Evolutionary conservation across 805 yeast genomes (phyloP).

Genomic region (Saccharomycopsis vini): DNA sequence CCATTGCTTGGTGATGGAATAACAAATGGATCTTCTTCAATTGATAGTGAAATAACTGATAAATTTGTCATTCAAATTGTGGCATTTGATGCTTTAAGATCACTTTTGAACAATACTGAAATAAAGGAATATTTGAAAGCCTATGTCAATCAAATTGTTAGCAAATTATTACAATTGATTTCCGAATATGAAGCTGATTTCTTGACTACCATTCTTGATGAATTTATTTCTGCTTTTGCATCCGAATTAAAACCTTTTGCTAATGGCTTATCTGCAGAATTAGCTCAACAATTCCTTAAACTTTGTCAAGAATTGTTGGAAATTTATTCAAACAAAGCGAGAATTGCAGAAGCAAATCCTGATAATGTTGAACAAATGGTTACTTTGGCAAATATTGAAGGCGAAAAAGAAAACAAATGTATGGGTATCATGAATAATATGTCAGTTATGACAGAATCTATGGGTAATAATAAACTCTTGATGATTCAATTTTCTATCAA

Average conservation of each 20-base stretch:
- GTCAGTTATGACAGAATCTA: slow-evolving; percentile 62
- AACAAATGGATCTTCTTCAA: not conserved
- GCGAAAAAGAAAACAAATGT: slow-evolving; percentile 62
- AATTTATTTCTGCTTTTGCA: slow-evolving; percentile 81
- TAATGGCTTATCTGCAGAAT: slow-evolving; percentile 46
- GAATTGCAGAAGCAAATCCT: slow-evolving; percentile 30
- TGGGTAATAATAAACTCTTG: slow-evolving; percentile 31
- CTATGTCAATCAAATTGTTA: slow-evolving; percentile 76
- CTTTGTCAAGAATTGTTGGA: slow-evolving; percentile 51
- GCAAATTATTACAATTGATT: slow-evolving; percentile 63
- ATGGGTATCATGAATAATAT: slow-evolving; percentile 61
- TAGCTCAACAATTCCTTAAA: slow-evolving; percentile 52
- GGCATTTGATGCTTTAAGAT: slow-evolving; percentile 81
- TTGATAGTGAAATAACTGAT: slow-evolving; percentile 29
- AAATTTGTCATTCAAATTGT: slow-evolving; percentile 71
- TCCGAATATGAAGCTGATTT: slow-evolving; percentile 80
- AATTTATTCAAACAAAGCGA: slow-evolving; percentile 27
- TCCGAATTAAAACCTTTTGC: slow-evolving; percentile 88
- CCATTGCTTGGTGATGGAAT: slow-evolving; percentile 9
- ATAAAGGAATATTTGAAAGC: slow-evolving; percentile 62
- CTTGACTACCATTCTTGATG: slow-evolving; percentile 87
- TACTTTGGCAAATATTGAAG: slow-evolving; percentile 34
- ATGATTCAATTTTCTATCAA: slow-evolving; percentile 39
- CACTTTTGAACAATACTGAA: slow-evolving; percentile 57
- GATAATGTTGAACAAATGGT: slow-evolving; percentile 21